Evolutionary conservation across 306 rosid genomes (phyloP).

Genomic region (Cercis canadensis): DNA sequence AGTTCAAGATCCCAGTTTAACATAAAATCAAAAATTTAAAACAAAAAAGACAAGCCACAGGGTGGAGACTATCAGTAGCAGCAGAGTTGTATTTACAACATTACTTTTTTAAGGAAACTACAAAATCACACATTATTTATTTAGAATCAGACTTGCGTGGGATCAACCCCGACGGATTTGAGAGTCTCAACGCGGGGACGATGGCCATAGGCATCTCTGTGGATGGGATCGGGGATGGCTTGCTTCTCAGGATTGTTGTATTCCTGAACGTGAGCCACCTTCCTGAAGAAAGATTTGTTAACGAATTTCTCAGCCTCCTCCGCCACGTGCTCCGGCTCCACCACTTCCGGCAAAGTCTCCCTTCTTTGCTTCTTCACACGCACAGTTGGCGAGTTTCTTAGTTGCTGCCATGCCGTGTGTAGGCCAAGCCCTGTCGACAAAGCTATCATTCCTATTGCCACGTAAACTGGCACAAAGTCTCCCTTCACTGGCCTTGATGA

Average conservation of each 20-base stretch:
- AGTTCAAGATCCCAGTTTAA: too few relatives aligned
- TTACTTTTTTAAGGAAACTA: not conserved
- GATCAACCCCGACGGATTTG: slow-evolving; percentile 68
- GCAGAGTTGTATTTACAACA: slow-evolving; percentile 3
- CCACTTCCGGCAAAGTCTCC: slow-evolving; percentile 86
- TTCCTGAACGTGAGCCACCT: slow-evolving; percentile 73
- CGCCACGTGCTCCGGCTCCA: slow-evolving; percentile 75
- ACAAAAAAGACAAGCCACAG: not conserved
- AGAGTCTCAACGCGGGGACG: slow-evolving; percentile 50
- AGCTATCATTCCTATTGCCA: slow-evolving; percentile 72
- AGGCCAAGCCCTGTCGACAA: slow-evolving; percentile 55
- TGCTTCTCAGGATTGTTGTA: slow-evolving; percentile 41
- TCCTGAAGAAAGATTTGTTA: slow-evolving; percentile 65
- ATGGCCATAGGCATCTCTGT: slow-evolving; percentile 53
- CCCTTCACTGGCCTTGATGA: slow-evolving; percentile 31
- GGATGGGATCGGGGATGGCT: slow-evolving; percentile 41
- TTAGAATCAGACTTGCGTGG: slow-evolving; percentile 9
- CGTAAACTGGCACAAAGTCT: slow-evolving; percentile 68
- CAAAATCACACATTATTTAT: not conserved
- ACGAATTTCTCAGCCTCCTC: slow-evolving; percentile 49
- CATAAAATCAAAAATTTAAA: not conserved
- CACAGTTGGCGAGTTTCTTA: slow-evolving; percentile 63
- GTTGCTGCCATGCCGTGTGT: slow-evolving; percentile 77
- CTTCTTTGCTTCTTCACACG: slow-evolving; percentile 69
- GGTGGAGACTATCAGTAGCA: not conserved